Evolutionary conservation across 1,284 basidiomycete genomes (phyloP).

Genomic region (Cutaneotrichosporon sp.): DNA sequence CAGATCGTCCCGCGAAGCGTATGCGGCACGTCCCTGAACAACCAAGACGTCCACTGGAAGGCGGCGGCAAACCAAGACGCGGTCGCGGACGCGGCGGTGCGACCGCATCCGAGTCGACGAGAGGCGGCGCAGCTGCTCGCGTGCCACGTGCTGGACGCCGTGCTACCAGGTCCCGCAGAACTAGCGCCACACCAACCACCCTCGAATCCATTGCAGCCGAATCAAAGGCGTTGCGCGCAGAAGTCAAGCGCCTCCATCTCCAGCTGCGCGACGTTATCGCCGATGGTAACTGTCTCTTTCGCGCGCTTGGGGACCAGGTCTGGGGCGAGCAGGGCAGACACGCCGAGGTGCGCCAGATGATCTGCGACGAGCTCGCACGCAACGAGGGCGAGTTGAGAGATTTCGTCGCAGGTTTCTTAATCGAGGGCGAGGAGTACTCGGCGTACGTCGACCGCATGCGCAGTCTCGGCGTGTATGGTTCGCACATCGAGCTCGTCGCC

Average conservation of each 20-base stretch:
- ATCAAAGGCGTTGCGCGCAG: constrained; percentile 29
- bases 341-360: constrained; percentile 39
- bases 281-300: constrained; percentile 50
- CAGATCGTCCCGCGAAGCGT: neutral
- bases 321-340: constrained; percentile 45
- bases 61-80: constrained; percentile 14
- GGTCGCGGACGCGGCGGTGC: constrained; percentile 2
- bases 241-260: constrained; percentile 37
- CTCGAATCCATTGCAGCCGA: constrained; percentile 33
- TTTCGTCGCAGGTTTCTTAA: constrained; percentile 38
- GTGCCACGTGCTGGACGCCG: constrained; percentile 13
- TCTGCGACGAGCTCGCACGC: constrained; percentile 45
- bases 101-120: neutral
- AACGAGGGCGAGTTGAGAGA: constrained; percentile 38
- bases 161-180: constrained; percentile 23
- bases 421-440: constrained; percentile 41
- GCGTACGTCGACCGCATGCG: constrained; percentile 45
- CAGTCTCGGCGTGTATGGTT: constrained; percentile 41
- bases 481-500: constrained; percentile 46
- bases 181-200: constrained; percentile 24
- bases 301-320: constrained; percentile 44
- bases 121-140: constrained; percentile 8
- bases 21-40: constrained; percentile 1
- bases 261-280: constrained; percentile 44
- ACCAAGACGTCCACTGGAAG: neutral